Evolutionary conservation across 805 yeast species (phyloP).

Genomic region (Kockiozyma suomiensis): DNA sequence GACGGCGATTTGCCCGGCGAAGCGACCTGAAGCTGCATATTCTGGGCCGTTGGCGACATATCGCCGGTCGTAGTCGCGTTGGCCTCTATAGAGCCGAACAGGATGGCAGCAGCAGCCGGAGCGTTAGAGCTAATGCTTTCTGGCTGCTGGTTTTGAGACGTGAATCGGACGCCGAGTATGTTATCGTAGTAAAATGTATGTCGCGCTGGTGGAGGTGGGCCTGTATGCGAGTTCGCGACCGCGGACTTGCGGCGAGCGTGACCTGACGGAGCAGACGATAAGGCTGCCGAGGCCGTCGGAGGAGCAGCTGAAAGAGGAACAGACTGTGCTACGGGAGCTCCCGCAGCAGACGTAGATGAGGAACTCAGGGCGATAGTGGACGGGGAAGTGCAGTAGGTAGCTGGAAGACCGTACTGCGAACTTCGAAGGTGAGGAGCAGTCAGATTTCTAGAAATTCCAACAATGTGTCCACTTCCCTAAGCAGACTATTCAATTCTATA

Average conservation of each 20-base stretch:
- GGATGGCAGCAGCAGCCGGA: constrained; percentile 19
- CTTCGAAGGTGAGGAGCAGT: background rate
- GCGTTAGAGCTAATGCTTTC: constrained; percentile 1
- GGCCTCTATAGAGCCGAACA: constrained; percentile 31
- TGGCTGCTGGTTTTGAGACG: constrained; percentile 12
- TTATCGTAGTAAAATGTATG: constrained; percentile 18
- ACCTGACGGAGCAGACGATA: constrained; percentile 4
- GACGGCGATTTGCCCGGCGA: constrained; percentile 11
- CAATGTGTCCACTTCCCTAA: background rate
- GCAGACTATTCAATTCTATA: background rate
- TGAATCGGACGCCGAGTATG: constrained; percentile 10
- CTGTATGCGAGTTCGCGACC: constrained; percentile 13
- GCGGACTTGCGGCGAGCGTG: constrained; percentile 24
- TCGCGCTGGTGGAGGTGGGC: constrained; percentile 10
- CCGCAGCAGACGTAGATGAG: background rate
- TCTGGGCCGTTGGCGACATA: background rate
- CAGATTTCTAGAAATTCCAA: background rate
- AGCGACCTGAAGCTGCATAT: background rate
- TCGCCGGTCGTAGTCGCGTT: constrained; percentile 5
- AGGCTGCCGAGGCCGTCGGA: background rate
- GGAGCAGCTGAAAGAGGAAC: background rate
- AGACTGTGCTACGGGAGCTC: background rate
- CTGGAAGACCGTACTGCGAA: background rate
- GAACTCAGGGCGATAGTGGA: background rate
- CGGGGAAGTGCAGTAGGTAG: background rate